These are phyloP conservation scores for Lipomyces orientalis DNA, from an alignment of 805 yeast species.

Conservation along the genomic window DNA sequence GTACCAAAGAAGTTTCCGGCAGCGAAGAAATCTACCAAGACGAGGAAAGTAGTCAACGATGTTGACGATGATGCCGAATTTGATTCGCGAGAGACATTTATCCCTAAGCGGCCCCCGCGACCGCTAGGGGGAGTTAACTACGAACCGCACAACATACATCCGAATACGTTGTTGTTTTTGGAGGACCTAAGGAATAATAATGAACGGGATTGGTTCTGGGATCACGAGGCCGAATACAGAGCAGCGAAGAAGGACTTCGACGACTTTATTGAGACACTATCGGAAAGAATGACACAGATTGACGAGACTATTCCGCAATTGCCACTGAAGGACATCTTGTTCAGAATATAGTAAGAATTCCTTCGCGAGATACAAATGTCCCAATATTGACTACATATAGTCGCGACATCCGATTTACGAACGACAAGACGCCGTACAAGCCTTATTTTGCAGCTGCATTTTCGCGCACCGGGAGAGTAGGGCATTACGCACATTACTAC, in stretches of 20 bases:
- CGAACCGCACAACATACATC: slow-evolving; percentile 26
- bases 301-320: slow-evolving; percentile 37
- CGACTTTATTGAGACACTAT: slow-evolving; percentile 30
- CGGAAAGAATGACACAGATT: slow-evolving; percentile 23
- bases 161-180: slow-evolving; percentile 33
- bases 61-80: slow-evolving; percentile 14
- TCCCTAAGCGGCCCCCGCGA: slow-evolving; percentile 21
- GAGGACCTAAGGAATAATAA: slow-evolving; percentile 34
- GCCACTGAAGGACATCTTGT: slow-evolving; percentile 35
- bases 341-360: slow-evolving; percentile 33
- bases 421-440: slow-evolving; percentile 39
- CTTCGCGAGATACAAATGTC: background rate
- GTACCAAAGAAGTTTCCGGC: background rate
- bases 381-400: slow-evolving; percentile 1
- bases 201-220: slow-evolving; percentile 41
- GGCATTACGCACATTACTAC: slow-evolving; percentile 39
- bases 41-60: background rate
- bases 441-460: slow-evolving; percentile 38
- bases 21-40: background rate
- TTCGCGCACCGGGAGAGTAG: slow-evolving; percentile 37
- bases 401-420: slow-evolving; percentile 37
- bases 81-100: slow-evolving; percentile 23
- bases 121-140: slow-evolving; percentile 25
- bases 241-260: slow-evolving; percentile 38
- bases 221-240: slow-evolving; percentile 37